These are phyloP conservation scores for Strobilomyces echinocephalus DNA, from an alignment of 768 basidiomycete species.

Conservation along the genomic window DNA sequence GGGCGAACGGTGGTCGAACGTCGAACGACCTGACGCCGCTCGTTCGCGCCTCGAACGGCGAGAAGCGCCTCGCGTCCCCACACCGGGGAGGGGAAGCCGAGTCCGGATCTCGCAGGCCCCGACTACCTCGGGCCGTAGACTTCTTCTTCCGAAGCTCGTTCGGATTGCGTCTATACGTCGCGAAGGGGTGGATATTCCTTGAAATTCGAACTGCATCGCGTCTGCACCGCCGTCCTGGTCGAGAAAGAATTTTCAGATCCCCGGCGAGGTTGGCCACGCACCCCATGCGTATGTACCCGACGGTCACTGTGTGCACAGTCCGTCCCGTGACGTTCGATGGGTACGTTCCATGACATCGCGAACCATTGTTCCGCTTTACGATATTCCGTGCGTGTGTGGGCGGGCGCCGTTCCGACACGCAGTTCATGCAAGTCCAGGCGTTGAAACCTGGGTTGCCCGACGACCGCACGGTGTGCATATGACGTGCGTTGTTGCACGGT, in stretches of 20 bases:
- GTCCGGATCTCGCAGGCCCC: background rate
- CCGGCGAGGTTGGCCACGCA: no score
- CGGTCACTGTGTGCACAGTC: background rate
- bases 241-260: background rate
- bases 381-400: background rate
- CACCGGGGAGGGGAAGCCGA: background rate
- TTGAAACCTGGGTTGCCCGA: background rate
- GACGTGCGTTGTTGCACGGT: background rate
- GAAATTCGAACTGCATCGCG: background rate
- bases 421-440: background rate
- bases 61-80: background rate
- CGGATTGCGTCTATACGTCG: background rate
- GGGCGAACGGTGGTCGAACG: no score
- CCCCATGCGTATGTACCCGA: background rate
- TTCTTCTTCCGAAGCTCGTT: no score
- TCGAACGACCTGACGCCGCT: no score
- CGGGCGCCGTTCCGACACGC: background rate
- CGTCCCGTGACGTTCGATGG: background rate
- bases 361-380: no score
- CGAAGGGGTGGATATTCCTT: background rate
- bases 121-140: background rate
- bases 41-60: background rate
- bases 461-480: background rate
- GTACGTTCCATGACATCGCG: background rate
- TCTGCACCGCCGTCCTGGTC: background rate